phyloP scores from a whole-genome alignment of 441 rosid genomes.

The Gossypium trilobum region DNA sequence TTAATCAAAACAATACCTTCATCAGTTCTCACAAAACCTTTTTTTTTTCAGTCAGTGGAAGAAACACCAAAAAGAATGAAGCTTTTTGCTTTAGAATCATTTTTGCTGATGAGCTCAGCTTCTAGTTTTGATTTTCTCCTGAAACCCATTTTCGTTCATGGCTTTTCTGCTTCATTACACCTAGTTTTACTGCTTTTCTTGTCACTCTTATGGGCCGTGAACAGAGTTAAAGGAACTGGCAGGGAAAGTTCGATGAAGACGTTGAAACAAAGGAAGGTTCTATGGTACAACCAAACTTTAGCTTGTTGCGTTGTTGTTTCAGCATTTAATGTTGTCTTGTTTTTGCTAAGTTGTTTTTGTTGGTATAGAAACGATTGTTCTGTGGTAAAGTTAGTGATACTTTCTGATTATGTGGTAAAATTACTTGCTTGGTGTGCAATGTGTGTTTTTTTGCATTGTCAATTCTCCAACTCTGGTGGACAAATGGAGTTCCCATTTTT shows the following conservation, averaged over 20 bases:
- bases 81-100: not conserved
- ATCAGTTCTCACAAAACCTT: too few relatives aligned
- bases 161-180: constrained; percentile 43
- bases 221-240: constrained; percentile 23
- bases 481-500: constrained; percentile 34
- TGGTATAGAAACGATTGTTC: constrained; percentile 53
- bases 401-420: constrained; percentile 44
- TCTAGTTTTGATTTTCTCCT: constrained; percentile 27
- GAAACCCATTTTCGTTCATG: constrained; percentile 35
- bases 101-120: constrained; percentile 24
- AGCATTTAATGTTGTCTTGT: constrained; percentile 31
- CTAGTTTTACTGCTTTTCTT: constrained; percentile 39
- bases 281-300: constrained; percentile 31
- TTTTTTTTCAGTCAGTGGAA: not conserved
- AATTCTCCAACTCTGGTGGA: constrained; percentile 21
- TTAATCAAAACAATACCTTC: too few relatives aligned
- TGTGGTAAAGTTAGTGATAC: constrained; percentile 36
- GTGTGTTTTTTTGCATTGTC: constrained; percentile 30
- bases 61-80: constrained; percentile 16
- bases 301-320: constrained; percentile 46
- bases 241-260: constrained; percentile 24
- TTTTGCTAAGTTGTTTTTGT: constrained; percentile 36
- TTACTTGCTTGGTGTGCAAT: constrained; percentile 59
- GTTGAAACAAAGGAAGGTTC: constrained; percentile 17
- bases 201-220: constrained; percentile 31